Percentiles rank a stretch among this genome's conserved stretches.
phyloP scores from a whole-genome alignment of 176 grass and related monocot genomes.

The Aegilops tauschii region DNA sequence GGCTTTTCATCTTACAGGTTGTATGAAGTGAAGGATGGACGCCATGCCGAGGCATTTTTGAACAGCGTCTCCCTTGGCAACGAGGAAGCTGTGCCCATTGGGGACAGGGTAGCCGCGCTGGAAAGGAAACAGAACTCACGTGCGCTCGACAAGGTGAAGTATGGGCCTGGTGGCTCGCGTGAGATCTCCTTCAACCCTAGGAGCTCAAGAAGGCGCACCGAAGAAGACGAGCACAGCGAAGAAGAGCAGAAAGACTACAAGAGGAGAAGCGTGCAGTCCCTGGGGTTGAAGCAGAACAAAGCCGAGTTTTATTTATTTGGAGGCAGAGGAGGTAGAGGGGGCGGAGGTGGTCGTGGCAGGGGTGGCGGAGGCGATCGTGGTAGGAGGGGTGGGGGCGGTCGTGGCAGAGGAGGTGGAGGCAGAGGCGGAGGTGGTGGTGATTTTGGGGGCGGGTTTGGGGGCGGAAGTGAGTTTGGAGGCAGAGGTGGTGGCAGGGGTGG shows the following conservation, averaged over 20 bases:
- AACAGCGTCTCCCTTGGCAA: constrained; percentile 57
- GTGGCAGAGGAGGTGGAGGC: background rate
- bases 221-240: constrained; percentile 25
- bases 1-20: constrained; percentile 48
- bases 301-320: constrained; percentile 71
- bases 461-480: constrained; percentile 19
- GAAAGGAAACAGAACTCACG: constrained; percentile 33
- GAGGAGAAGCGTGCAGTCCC: constrained; percentile 56
- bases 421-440: constrained; percentile 21
- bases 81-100: constrained; percentile 59
- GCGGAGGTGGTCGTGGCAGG: constrained; percentile 9
- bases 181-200: constrained; percentile 63
- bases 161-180: constrained; percentile 66
- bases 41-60: constrained; percentile 82
- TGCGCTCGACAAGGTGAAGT: constrained; percentile 53
- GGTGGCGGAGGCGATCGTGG: constrained; percentile 27
- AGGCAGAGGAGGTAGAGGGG: constrained; percentile 30
- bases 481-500: constrained; percentile 28
- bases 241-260: constrained; percentile 46
- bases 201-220: constrained; percentile 40
- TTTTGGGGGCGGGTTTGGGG: background rate
- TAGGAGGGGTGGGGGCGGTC: background rate
- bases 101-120: constrained; percentile 56
- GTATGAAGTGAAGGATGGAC: constrained; percentile 89
- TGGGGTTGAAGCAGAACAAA: constrained; percentile 73